Evolutionary conservation across 1,284 basidiomycete genomes (phyloP).

Genomic region (Phellopilus nigrolimitatus): DNA sequence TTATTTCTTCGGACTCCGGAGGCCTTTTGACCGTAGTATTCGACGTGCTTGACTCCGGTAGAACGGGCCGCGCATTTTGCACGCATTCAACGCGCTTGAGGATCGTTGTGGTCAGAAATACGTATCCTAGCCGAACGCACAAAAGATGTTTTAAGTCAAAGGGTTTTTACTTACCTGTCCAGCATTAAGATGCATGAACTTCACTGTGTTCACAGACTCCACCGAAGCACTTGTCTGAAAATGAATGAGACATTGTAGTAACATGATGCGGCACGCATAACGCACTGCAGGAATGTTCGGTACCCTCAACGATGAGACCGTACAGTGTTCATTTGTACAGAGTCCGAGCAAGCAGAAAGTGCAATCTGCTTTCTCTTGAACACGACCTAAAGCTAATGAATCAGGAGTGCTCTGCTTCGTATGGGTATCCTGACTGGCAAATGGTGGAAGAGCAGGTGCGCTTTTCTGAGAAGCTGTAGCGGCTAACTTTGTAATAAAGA

Average conservation of each 20-base stretch:
- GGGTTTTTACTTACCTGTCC: background rate
- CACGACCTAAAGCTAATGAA: background rate
- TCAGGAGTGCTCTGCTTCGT: background rate
- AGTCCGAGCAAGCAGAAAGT: slow-evolving; percentile 10
- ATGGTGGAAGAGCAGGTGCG: background rate
- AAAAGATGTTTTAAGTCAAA: background rate
- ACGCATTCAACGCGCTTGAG: background rate
- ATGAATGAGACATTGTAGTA: background rate
- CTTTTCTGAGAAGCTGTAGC: too few species aligned
- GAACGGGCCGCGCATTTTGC: background rate
- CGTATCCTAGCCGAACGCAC: background rate
- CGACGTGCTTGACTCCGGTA: background rate
- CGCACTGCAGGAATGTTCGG: background rate
- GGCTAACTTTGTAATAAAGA: too few species aligned
- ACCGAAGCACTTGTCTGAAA: background rate
- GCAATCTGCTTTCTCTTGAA: slow-evolving; percentile 1
- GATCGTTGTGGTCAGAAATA: background rate
- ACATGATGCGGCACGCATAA: background rate
- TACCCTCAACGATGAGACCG: background rate
- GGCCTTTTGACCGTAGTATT: background rate
- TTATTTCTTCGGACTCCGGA: background rate
- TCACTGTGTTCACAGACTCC: background rate
- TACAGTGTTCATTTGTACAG: slow-evolving; percentile 3
- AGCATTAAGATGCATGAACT: background rate
- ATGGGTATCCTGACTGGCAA: background rate